Conservation (phyloP, 192 early-diverging fungal species). For the Nowakowskiella sp. region DNA sequence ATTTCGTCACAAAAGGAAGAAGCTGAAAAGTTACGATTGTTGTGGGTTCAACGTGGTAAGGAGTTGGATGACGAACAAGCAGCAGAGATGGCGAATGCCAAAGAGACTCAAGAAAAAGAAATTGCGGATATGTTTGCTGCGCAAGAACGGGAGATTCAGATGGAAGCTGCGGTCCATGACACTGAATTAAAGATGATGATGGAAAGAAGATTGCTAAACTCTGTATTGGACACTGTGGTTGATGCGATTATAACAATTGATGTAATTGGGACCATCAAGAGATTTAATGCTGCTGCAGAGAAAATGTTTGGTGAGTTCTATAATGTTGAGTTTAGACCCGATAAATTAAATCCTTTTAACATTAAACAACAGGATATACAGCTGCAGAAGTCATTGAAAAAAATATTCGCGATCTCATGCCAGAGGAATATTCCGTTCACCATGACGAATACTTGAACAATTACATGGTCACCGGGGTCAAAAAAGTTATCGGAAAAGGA, state of each 20-base stretch:
- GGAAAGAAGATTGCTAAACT: constrained; percentile 27
- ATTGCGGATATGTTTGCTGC: constrained; percentile 4
- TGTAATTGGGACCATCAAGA: constrained; percentile 14
- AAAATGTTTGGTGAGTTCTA: constrained; percentile 20
- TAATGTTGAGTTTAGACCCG: too few relatives aligned
- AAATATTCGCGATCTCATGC: constrained; percentile 28
- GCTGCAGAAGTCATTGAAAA: constrained; percentile 23
- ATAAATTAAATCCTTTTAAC: too few relatives aligned
- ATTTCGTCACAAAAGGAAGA: too few relatives aligned
- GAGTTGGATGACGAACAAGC: constrained; percentile 1
- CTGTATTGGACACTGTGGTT: constrained; percentile 23
- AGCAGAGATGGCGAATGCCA: constrained; percentile 5
- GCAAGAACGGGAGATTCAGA: constrained; percentile 32
- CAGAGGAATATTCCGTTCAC: constrained; percentile 6
- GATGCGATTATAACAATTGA: constrained; percentile 35
- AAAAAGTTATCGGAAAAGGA: constrained; percentile 19
- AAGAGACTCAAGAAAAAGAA: constrained; percentile 15
- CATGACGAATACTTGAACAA: constrained; percentile 20
- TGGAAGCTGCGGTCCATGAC: constrained; percentile 31
- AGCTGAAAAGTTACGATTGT: too few relatives aligned
- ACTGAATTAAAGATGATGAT: constrained; percentile 25
- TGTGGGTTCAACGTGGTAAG: too few relatives aligned
- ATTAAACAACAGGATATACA: constrained; percentile 15
- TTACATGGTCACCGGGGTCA: constrained; percentile 21
- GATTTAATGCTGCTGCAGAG: constrained; percentile 31